Base-by-base conservation (phyloP, 768 basidiomycete genomes). In the Lactarius indigo region DNA sequence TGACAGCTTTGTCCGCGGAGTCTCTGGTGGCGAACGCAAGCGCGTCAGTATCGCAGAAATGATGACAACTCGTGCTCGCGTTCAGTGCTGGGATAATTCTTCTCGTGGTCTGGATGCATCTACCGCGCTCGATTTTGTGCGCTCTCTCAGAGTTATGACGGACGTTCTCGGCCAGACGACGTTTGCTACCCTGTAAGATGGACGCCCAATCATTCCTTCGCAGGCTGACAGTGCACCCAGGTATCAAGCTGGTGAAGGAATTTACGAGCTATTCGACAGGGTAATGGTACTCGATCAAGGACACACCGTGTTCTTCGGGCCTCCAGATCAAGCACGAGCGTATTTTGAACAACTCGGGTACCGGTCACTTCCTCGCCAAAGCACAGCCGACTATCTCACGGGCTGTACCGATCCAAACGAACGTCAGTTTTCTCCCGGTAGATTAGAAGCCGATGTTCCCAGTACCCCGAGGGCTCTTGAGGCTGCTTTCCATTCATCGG, bases 341-440 rank as follows among this genome's bases (percentile, higher is more conserved):
- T 95, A 96, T 78, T 94, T 97, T 71, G 85, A 91, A 71, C 75
- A 76, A 33, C 77, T 93, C 33, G 92, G 93, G 23, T 92, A 87
- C 76, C 84, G 84, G 35, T 70, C 90, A 15, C 86, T 91, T 26
- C 91, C 91, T 64, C 88, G 93, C 42, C 93, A 95, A 77, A 93
- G 87, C 72, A 92, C 90, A 13, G 87, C 93, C n/a, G 93, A 95
- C 75, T 95, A 92, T 75, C 83, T 95, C 26, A 91, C 91, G 26
- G 89, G 89, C 7, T 89, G 88, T 76, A 90, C 94, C 2, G 91
- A 92, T 72, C 84, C 87, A 0, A 92, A 94, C 71, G 93, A 96
- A 78, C 90, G 94, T 30, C 89, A 87, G 73, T 89, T 90, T 70
- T 84, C 86, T 0, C 77, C 83, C 2, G 91, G 88, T 6, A 83